These are phyloP conservation scores for Psophocarpus tetragonolobus DNA, from an alignment of 306 rosid species.

Conservation along the genomic window DNA sequence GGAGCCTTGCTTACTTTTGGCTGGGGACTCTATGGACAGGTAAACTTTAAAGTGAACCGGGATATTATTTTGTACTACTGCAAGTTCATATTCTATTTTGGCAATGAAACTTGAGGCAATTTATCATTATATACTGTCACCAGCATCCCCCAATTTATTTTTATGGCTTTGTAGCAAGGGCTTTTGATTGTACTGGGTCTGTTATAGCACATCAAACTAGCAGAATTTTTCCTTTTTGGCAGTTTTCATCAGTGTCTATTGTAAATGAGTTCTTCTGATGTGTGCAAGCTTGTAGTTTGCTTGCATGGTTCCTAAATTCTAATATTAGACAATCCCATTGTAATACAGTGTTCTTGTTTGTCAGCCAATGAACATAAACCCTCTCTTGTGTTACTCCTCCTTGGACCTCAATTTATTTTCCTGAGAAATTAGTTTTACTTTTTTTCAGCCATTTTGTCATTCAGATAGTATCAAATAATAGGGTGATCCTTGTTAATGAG, in stretches of 20 bases:
- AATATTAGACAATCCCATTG: constrained; percentile 10
- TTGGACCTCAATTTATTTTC: constrained; percentile 6
- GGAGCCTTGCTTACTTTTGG: constrained; percentile 84
- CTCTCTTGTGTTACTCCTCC: neutral
- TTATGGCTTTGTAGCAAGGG: neutral
- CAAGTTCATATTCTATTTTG: constrained; percentile 18
- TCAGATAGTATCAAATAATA: neutral
- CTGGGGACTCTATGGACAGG: constrained; percentile 95
- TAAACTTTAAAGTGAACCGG: constrained; percentile 28
- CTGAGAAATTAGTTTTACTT: neutral
- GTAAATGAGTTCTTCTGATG: constrained; percentile 4
- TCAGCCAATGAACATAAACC: constrained; percentile 13
- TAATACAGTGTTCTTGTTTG: neutral
- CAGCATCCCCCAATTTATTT: neutral
- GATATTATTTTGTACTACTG: constrained; percentile 3
- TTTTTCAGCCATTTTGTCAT: neutral
- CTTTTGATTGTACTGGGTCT: neutral
- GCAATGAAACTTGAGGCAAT: constrained; percentile 7
- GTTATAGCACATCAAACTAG: neutral
- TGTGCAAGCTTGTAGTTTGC: neutral
- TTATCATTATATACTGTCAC: neutral
- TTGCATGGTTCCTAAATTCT: neutral
- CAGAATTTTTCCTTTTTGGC: neutral
- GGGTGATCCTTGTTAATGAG: neutral
- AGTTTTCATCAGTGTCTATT: neutral